Percentiles rank a stretch among this genome's conserved stretches.
These are phyloP conservation scores for Phyllosticta citriasiana DNA, from an alignment of 2,329 filamentous ascomycete species.

Conservation along the genomic window DNA sequence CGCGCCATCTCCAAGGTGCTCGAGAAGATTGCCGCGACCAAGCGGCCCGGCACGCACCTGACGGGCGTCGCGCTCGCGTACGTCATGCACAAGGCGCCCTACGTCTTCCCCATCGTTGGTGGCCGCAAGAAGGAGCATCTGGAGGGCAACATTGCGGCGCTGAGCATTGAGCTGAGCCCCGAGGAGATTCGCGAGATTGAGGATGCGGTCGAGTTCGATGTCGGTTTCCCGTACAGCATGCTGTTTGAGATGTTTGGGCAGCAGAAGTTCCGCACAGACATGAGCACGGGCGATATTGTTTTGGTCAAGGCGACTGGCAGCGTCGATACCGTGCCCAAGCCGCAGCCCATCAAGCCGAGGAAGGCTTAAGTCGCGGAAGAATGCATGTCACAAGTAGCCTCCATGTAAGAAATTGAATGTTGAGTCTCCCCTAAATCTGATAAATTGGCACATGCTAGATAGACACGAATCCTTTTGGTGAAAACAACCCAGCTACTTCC, in stretches of 20 bases:
- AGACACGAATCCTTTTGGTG: no score
- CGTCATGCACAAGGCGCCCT: constrained; percentile 59
- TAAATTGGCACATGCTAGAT: no score
- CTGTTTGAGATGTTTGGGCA: constrained; percentile 23
- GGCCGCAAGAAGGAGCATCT: constrained; percentile 61
- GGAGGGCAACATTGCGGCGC: constrained; percentile 57
- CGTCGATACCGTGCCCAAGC: constrained; percentile 17
- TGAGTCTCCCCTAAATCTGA: no score
- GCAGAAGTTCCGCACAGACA: constrained; percentile 20
- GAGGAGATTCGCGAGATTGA: constrained; percentile 61
- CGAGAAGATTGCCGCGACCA: constrained; percentile 48
- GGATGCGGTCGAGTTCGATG: constrained; percentile 48
- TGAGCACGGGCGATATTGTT: constrained; percentile 20
- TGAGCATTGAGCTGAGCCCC: constrained; percentile 48
- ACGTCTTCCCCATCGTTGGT: constrained; percentile 65
- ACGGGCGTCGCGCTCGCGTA: constrained; percentile 60
- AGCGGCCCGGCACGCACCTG: constrained; percentile 39
- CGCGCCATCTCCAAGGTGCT: constrained; percentile 46
- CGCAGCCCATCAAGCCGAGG: constrained; percentile 8
- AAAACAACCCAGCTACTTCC: neutral
- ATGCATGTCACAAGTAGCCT: neutral
- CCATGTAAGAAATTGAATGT: no score
- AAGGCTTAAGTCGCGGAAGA: neutral
- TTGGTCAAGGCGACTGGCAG: constrained; percentile 21
- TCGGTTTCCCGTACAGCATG: constrained; percentile 58